Evolutionary conservation across 208 protist genomes (phyloP), one percentile per base, ranked within the genome.

Genomic region (Leishmania mexicana): DNA sequence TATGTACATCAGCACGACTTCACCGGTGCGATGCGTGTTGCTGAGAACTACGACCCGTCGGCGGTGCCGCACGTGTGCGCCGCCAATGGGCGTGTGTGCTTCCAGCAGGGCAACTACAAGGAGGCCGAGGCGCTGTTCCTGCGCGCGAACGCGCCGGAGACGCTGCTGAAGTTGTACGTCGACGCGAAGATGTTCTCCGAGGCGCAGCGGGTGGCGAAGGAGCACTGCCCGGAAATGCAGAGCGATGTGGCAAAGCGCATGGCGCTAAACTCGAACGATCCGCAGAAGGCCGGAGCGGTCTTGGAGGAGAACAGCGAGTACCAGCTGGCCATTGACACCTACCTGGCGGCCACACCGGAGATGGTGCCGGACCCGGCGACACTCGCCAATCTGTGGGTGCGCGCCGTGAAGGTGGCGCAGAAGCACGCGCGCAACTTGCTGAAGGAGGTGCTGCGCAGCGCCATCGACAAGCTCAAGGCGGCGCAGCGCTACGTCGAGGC

Each of bases 1-100:
- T 99, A 99, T 88, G 85, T 98, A 11, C 98, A 99, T 83, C 96
- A 98, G 84, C 97, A 99, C 79, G 98, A 99, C 84, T 99, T 99
- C 96, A 84, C 83, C 17, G 94, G 87, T 75, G 99, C 99, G n/a
- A 98, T 98, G 96, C 96, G 97, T 51, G 98, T 99, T 15, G 98
- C 98, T 15, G 97, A 99, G 85, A 89, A 81, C 42, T 90, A 99
- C 85, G 98, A 99, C 83, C 96, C 92, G 38, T 89, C 87, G 24
- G 86, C 93, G 35, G 89, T 99, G 73, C 73, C 90, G 19, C 89
- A 90, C 74, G 93, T 99, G 78, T 92, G 98, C 65, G 91, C 91
- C 58, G 96, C 97, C n/a, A 89, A 99, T 87, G 98, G 87, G 47
- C 90, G 92, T 7, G 88, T 88, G 15, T 91, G 87, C 54, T 97